A percentile compares a stretch with the other conserved stretches of the same genome.
Evolutionary conservation across 2,329 filamentous ascomycete species (phyloP).

Genomic region (Colletotrichum limetticola): DNA sequence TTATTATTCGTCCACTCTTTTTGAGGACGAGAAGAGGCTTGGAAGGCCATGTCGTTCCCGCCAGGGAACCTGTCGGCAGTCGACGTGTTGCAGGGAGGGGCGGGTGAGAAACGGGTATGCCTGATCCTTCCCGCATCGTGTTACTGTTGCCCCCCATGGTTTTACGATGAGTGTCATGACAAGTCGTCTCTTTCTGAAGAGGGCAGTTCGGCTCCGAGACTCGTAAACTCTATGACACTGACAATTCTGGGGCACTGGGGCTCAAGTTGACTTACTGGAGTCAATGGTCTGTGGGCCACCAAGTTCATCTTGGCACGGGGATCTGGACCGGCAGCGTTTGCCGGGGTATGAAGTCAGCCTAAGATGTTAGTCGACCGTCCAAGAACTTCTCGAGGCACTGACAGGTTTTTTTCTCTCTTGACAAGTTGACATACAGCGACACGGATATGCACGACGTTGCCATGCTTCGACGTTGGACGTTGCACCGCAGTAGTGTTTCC

Average conservation of each 20-base stretch:
- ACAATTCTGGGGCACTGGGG: background rate
- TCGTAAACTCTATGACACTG: background rate
- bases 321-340: background rate
- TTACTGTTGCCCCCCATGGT: background rate
- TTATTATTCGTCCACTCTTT: background rate
- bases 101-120: conserved; percentile 5
- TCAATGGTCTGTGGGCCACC: background rate
- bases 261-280: too few relatives aligned
- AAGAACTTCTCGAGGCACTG: background rate
- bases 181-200: background rate
- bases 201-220: conserved; percentile 19
- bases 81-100: conserved; percentile 2
- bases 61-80: background rate
- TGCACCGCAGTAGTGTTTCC: background rate
- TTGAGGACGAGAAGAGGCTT: background rate
- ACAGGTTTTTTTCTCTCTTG: background rate
- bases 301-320: background rate
- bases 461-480: background rate
- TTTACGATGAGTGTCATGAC: background rate
- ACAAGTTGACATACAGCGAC: background rate
- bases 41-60: background rate
- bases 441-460: background rate
- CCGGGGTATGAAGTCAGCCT: background rate
- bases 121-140: background rate
- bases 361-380: background rate